Conservation (phyloP, 2,329 filamentous ascomycete genomes). For the Cordyceps sp. region DNA sequence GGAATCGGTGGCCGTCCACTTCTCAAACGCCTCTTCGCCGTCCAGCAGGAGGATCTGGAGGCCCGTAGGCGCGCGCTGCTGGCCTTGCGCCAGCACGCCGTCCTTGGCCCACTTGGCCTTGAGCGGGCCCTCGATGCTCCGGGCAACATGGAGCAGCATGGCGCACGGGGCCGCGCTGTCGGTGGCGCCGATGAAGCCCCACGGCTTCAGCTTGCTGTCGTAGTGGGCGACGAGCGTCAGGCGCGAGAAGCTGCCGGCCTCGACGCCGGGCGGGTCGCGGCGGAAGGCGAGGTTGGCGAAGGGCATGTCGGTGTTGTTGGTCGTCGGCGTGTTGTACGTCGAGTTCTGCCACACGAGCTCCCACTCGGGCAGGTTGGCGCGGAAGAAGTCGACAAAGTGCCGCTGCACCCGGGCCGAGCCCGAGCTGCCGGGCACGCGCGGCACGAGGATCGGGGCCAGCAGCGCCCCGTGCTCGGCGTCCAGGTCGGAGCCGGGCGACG, state of each 20-base stretch:
- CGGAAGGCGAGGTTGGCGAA: constrained; percentile 79
- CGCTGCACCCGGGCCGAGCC: constrained; percentile 56
- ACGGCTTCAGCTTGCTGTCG: constrained; percentile 64
- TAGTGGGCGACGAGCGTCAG: constrained; percentile 89
- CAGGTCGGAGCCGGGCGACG: constrained; percentile 58
- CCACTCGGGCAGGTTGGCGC: constrained; percentile 60
- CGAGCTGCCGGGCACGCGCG: constrained; percentile 75
- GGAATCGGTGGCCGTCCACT: constrained; percentile 68
- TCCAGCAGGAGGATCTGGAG: constrained; percentile 84
- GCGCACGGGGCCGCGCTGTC: constrained; percentile 92
- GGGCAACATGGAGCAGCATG: constrained; percentile 75
- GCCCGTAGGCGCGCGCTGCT: constrained; percentile 46
- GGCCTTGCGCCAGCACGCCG: constrained; percentile 28
- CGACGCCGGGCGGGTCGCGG: constrained; percentile 72
- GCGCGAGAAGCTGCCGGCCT: constrained; percentile 57
- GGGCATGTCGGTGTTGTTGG: constrained; percentile 52
- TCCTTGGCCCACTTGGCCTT: constrained; percentile 69
- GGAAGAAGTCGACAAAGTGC: constrained; percentile 78
- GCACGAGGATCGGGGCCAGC: constrained; percentile 71
- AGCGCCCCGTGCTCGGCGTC: constrained; percentile 61
- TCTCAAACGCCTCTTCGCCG: constrained; percentile 79
- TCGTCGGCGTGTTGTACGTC: constrained; percentile 66
- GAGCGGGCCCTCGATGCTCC: constrained; percentile 63
- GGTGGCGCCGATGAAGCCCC: constrained; percentile 82
- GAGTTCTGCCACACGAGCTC: constrained; percentile 73